Evolutionary conservation across 495 filamentous ascomycete genomes (phyloP).

Genomic region (Pseudevernia furfuracea): DNA sequence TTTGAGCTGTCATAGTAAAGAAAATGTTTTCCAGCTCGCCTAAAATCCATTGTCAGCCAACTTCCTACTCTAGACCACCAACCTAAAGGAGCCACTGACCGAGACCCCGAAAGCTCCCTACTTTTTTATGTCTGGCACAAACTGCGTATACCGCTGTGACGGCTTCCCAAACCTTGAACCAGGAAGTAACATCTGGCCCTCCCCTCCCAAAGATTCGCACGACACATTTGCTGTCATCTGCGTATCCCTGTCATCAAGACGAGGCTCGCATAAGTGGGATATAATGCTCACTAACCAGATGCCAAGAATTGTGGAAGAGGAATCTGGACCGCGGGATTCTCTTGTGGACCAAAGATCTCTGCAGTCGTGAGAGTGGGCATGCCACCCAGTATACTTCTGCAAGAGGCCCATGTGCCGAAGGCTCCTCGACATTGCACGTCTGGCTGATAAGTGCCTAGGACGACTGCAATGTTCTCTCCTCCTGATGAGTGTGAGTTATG

Average conservation of each 20-base stretch:
- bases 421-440: not conserved
- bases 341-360: not conserved
- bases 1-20: not conserved
- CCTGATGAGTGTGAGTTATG: not conserved
- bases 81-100: not conserved
- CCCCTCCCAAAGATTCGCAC: not conserved
- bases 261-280: not conserved
- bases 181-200: not conserved
- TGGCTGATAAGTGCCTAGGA: not conserved
- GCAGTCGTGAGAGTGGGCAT: not conserved
- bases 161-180: constrained; percentile 2
- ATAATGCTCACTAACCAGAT: not conserved
- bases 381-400: not conserved
- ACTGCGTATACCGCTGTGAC: not conserved
- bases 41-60: not conserved
- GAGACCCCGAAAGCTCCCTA: not conserved
- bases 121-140: not conserved
- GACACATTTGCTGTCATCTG: not conserved
- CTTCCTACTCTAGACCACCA: not conserved
- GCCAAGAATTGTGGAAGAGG: not conserved
- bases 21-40: not conserved
- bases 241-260: not conserved
- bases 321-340: not conserved
- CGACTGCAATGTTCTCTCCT: not conserved
- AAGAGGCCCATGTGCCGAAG: not conserved